Evolutionary conservation across 169 alveolate genomes (phyloP).

Genomic region (Plasmodium knowlesi): DNA sequence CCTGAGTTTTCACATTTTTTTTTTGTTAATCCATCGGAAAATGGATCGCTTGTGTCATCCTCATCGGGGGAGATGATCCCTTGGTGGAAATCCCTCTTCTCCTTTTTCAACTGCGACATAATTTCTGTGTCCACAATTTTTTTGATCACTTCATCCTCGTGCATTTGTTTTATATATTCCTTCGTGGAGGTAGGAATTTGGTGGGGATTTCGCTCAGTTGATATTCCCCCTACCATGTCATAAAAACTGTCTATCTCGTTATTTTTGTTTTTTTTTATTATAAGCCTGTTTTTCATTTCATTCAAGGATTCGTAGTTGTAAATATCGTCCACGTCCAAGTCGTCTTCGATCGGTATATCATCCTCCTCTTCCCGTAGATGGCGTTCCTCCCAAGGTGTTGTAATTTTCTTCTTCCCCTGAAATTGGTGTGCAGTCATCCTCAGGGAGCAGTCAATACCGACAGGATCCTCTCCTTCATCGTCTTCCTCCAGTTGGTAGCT

Average conservation of each 20-base stretch:
- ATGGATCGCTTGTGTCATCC: background rate
- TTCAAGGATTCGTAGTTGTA: constrained; percentile 59
- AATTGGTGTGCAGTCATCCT: background rate
- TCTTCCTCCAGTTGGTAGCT: background rate
- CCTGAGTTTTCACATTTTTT: background rate
- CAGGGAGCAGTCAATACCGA: background rate
- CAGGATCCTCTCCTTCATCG: background rate
- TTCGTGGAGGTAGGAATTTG: background rate
- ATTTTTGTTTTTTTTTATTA: constrained; percentile 56
- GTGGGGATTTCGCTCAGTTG: background rate
- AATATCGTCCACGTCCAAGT: constrained; percentile 37
- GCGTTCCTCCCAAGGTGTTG: background rate
- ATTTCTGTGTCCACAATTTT: constrained; percentile 11
- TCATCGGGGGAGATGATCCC: background rate
- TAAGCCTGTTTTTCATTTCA: constrained; percentile 48
- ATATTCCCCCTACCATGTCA: background rate
- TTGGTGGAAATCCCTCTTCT: background rate
- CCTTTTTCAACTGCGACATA: background rate
- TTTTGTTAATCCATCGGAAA: background rate
- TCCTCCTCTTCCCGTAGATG: background rate
- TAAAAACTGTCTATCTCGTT: constrained; percentile 5
- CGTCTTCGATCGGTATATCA: constrained; percentile 6
- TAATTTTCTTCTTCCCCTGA: background rate
- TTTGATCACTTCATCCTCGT: constrained; percentile 29
- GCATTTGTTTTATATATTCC: background rate